Evolutionary conservation across 106 monocot species (phyloP).

Genomic region (Acorus calamus): DNA sequence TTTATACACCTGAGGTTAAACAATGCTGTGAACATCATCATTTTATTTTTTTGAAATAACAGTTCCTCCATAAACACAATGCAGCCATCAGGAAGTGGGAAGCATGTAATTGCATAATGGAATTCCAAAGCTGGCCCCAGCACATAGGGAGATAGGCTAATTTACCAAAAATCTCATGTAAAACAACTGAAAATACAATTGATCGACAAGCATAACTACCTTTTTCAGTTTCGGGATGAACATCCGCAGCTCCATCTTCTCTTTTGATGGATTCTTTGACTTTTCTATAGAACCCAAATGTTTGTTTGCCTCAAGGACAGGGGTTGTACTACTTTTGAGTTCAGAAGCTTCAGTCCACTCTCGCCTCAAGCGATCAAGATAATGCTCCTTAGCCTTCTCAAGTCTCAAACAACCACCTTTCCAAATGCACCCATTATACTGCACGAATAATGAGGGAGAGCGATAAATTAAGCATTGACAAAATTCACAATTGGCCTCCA

Average conservation of each 20-base stretch:
- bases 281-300: slow-evolving; percentile 5
- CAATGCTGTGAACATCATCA: too few relatives aligned
- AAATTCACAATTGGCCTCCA: background rate
- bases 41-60: too few relatives aligned
- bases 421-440: slow-evolving; percentile 98
- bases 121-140: too few relatives aligned
- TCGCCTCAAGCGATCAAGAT: slow-evolving; percentile 60
- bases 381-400: slow-evolving; percentile 91
- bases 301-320: slow-evolving; percentile 9
- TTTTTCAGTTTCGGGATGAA: slow-evolving; percentile 85
- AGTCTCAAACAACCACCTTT: slow-evolving; percentile 78
- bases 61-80: too few relatives aligned
- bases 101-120: too few relatives aligned
- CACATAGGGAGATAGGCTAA: too few relatives aligned
- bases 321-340: slow-evolving; percentile 4
- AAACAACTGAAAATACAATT: too few relatives aligned
- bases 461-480: background rate
- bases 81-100: too few relatives aligned
- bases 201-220: slow-evolving; percentile 17
- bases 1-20: too few relatives aligned
- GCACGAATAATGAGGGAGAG: slow-evolving; percentile 2
- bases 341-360: slow-evolving; percentile 75
- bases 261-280: slow-evolving; percentile 9
- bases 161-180: too few relatives aligned
- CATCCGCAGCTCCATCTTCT: slow-evolving; percentile 41